Conservation (phyloP, 495 filamentous ascomycete genomes). For the Penicillium malachiteum region DNA sequence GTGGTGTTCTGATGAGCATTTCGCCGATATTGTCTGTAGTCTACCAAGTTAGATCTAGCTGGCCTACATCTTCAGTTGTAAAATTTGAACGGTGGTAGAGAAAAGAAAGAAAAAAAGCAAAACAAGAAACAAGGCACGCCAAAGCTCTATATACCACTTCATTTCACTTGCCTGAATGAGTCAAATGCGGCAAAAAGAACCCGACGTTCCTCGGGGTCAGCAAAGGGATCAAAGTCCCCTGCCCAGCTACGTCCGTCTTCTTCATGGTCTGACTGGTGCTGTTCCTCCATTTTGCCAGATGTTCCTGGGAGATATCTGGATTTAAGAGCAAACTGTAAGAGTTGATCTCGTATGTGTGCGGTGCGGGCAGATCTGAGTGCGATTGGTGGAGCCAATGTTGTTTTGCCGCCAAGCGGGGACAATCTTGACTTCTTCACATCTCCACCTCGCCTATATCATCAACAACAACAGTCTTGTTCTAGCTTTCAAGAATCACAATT, state of each 20-base stretch:
- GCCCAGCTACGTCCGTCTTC: slow-evolving; percentile 47
- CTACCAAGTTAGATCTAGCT: background rate
- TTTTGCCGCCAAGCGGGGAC: slow-evolving; percentile 18
- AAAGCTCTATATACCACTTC: background rate
- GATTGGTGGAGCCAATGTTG: slow-evolving; percentile 16
- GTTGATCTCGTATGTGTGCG: slow-evolving; percentile 6
- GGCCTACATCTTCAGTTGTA: background rate
- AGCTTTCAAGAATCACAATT: background rate
- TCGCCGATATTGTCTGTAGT: slow-evolving; percentile 73
- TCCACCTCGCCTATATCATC: slow-evolving; percentile 2
- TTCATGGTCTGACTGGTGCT: slow-evolving; percentile 10
- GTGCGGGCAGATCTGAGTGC: slow-evolving; percentile 17
- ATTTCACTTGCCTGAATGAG: slow-evolving; percentile 73
- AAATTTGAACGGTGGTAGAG: too few species aligned
- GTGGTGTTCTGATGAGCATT: slow-evolving; percentile 83
- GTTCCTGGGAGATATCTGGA: background rate
- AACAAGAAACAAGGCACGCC: background rate
- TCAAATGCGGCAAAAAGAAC: slow-evolving; percentile 77
- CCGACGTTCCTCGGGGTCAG: slow-evolving; percentile 70
- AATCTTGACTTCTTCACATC: slow-evolving; percentile 7
- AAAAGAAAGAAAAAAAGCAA: background rate
- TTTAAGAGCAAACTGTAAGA: background rate
- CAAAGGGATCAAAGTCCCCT: slow-evolving; percentile 59
- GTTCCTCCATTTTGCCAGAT: slow-evolving; percentile 17
- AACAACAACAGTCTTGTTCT: background rate